Conservation (phyloP, 2,329 filamentous ascomycete genomes). For the Fusarium robinianum region DNA sequence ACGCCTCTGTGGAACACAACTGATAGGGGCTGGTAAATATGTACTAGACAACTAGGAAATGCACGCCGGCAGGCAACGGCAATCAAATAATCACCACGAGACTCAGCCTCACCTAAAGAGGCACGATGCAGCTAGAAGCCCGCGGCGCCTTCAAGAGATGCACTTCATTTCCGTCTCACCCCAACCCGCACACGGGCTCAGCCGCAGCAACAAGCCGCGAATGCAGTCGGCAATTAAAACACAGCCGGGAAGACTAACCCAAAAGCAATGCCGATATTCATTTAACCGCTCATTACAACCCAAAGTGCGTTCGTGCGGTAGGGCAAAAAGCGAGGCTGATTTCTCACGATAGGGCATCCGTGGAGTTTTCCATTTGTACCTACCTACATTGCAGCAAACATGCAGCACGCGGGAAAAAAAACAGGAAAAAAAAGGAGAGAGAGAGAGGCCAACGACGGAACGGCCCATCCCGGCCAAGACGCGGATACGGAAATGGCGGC, state of each 20-base stretch:
- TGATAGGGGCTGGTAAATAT: no score
- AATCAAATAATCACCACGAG: no score
- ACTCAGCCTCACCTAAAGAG: no score
- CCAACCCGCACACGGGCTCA: background rate
- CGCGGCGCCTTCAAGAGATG: no score
- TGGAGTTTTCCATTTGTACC: background rate
- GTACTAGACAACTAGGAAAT: no score
- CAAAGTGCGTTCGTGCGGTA: background rate
- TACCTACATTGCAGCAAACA: no score
- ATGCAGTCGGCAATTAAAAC: background rate
- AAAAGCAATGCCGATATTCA: no score
- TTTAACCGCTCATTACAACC: background rate
- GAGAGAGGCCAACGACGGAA: conserved; percentile 18
- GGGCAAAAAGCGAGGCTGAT: conserved; percentile 21
- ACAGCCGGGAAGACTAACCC: no score
- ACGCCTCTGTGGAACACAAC: no score
- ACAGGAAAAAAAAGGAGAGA: conserved; percentile 2
- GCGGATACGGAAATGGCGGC: conserved; percentile 7
- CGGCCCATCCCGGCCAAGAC: conserved; percentile 26
- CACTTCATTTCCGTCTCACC: background rate
- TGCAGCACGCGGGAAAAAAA: no score
- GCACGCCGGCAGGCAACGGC: no score
- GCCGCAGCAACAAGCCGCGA: background rate
- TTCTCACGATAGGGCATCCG: conserved; percentile 12
- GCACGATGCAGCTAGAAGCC: no score